A percentile compares a stretch with the other conserved stretches of the same genome.
Conservation (phyloP, 2,329 filamentous ascomycete genomes). For the Exophiala bonariae region DNA sequence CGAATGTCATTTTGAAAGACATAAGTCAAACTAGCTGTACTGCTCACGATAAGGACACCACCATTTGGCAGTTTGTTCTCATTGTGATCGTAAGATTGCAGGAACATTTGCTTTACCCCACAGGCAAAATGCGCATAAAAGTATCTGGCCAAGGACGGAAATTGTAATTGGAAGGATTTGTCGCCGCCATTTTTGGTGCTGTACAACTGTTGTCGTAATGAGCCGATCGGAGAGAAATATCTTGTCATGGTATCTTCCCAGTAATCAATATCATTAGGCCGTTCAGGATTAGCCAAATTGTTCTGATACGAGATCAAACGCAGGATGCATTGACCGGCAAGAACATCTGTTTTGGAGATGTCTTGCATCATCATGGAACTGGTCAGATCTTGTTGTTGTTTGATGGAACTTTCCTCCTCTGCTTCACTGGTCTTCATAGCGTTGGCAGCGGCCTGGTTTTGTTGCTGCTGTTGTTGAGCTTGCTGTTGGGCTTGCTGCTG, state of each 20-base stretch:
- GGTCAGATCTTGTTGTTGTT: constrained; percentile 39
- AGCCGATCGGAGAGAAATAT: constrained; percentile 77
- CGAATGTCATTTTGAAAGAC: constrained; percentile 84
- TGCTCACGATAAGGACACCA: constrained; percentile 73
- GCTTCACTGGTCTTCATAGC: constrained; percentile 31
- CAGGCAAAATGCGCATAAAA: constrained; percentile 88
- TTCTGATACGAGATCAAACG: constrained; percentile 59
- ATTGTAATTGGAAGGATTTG: constrained; percentile 85
- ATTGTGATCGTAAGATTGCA: constrained; percentile 71
- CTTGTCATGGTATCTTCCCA: constrained; percentile 78
- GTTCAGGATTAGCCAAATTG: constrained; percentile 43
- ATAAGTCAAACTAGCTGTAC: constrained; percentile 78
- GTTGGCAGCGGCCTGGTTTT: constrained; percentile 28
- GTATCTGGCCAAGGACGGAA: constrained; percentile 79
- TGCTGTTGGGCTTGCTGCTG: constrained; percentile 39
- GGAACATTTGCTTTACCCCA: constrained; percentile 80
- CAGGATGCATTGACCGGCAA: constrained; percentile 49
- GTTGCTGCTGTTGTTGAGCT: constrained; percentile 36
- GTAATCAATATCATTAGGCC: constrained; percentile 67
- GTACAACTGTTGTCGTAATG: constrained; percentile 71
- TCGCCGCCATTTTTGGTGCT: constrained; percentile 54
- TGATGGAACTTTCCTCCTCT: constrained; percentile 38
- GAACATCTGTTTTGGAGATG: constrained; percentile 30
- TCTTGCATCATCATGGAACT: constrained; percentile 41
- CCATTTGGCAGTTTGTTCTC: constrained; percentile 61